phyloP scores from a whole-genome alignment of 306 rosid genomes.

The Hippophae gyantsensis region DNA sequence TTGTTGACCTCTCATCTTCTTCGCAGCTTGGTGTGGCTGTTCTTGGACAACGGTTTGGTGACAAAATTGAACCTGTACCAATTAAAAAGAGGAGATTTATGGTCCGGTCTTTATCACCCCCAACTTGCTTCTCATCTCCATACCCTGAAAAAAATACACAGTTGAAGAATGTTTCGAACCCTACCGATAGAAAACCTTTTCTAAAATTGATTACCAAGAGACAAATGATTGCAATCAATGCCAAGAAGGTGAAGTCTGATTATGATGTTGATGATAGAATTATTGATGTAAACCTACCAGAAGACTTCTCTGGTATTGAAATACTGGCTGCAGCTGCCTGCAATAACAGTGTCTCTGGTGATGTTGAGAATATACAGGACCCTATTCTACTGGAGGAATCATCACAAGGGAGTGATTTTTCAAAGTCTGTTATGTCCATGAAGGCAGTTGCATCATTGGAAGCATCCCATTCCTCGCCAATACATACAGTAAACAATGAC shows the following conservation, averaged over 20 bases:
- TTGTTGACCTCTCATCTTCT: slow-evolving; percentile 1
- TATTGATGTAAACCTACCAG: not conserved
- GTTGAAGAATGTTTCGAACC: slow-evolving; percentile 1
- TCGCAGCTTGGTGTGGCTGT: slow-evolving; percentile 32
- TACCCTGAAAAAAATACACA: slow-evolving; percentile 1
- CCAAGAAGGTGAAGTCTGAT: not conserved
- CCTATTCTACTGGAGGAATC: slow-evolving; percentile 7
- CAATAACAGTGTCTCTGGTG: slow-evolving; percentile 22
- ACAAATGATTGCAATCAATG: slow-evolving; percentile 6
- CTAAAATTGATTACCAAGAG: slow-evolving; percentile 13
- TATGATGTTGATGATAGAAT: not conserved
- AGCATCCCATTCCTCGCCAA: slow-evolving; percentile 1
- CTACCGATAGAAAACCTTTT: slow-evolving; percentile 8
- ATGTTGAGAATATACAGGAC: slow-evolving; percentile 1
- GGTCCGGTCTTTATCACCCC: slow-evolving; percentile 28
- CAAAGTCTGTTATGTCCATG: slow-evolving; percentile 2
- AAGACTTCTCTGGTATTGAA: slow-evolving; percentile 34
- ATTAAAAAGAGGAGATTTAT: slow-evolving; percentile 30
- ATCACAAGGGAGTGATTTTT: slow-evolving; percentile 2
- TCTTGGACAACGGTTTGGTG: slow-evolving; percentile 28
- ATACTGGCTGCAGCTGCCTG: slow-evolving; percentile 34
- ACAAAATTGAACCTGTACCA: slow-evolving; percentile 31
- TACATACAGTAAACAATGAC: slow-evolving; percentile 5
- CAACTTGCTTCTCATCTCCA: slow-evolving; percentile 6
- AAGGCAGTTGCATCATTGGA: slow-evolving; percentile 10